phyloP scores from a whole-genome alignment of 352 stramenopile species.

The Globisporangium echinulatum region DNA sequence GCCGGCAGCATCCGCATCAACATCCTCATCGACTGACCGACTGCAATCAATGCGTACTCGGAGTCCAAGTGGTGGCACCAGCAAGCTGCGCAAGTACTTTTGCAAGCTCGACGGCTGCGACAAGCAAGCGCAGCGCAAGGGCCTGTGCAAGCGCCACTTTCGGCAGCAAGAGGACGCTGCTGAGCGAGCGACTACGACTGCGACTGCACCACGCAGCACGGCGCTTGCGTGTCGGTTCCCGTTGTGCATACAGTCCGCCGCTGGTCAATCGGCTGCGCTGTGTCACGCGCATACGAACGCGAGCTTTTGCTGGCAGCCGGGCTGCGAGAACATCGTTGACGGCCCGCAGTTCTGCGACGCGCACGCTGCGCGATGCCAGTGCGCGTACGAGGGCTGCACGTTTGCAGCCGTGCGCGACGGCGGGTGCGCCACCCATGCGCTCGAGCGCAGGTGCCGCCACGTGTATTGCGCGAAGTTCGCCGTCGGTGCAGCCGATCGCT shows the following conservation, averaged over 20 bases:
- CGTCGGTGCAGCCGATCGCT: slow-evolving; percentile 20
- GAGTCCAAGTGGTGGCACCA: slow-evolving; percentile 7
- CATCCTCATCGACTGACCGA: background rate
- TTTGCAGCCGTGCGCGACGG: slow-evolving; percentile 23
- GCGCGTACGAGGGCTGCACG: slow-evolving; percentile 49
- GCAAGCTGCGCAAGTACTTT: slow-evolving; percentile 55
- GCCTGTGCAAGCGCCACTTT: slow-evolving; percentile 62
- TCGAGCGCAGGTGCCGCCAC: slow-evolving; percentile 44
- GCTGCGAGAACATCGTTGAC: slow-evolving; percentile 53
- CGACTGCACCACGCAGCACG: background rate
- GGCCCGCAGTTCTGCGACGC: slow-evolving; percentile 50
- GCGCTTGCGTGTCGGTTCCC: slow-evolving; percentile 33
- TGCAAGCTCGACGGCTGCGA: slow-evolving; percentile 53
- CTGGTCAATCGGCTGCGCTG: slow-evolving; percentile 17
- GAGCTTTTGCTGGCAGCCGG: slow-evolving; percentile 55
- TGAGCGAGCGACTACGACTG: background rate
- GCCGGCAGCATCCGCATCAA: slow-evolving; percentile 4
- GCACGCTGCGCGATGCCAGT: slow-evolving; percentile 44
- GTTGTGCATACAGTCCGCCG: slow-evolving; percentile 27
- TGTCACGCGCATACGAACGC: slow-evolving; percentile 41
- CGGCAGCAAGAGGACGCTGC: slow-evolving; percentile 27
- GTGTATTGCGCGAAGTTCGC: slow-evolving; percentile 62
- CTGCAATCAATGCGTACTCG: too few relatives aligned
- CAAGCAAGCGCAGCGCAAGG: slow-evolving; percentile 57
- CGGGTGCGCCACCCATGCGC: slow-evolving; percentile 38